Conservation (phyloP, 495 filamentous ascomycete species). For the Letharia columbiana region DNA sequence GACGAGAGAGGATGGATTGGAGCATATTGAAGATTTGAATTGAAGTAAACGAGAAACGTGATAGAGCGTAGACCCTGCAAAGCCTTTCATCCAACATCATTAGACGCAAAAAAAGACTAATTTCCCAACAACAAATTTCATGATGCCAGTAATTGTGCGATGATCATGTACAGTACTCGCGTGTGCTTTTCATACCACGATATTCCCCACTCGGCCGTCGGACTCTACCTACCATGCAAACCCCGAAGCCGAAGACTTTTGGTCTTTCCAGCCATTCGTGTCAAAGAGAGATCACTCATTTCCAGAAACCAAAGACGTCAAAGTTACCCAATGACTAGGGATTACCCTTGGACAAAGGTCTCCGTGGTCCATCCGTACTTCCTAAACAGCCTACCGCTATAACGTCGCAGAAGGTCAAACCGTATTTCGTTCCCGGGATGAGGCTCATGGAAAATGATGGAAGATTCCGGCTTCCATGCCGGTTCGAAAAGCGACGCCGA, state of each 20-base stretch:
- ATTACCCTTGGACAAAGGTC: not conserved
- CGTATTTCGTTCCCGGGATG: not conserved
- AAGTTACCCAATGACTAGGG: not conserved
- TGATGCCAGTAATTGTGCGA: not conserved
- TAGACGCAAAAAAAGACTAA: not conserved
- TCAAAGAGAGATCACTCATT: no score
- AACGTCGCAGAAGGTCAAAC: not conserved
- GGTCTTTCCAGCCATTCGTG: no score
- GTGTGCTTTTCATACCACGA: not conserved
- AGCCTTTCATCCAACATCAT: not conserved
- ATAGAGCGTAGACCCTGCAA: not conserved
- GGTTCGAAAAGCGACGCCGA: no score
- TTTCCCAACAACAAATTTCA: not conserved
- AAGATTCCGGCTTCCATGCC: no score
- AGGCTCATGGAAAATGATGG: not conserved
- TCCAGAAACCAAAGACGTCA: not conserved
- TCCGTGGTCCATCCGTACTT: not conserved
- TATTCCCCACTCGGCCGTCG: not conserved
- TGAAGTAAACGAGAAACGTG: not conserved
- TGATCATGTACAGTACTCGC: not conserved
- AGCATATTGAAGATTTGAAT: not conserved
- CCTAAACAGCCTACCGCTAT: not conserved
- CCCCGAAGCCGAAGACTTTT: no score
- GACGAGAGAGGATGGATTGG: constrained; percentile 9
- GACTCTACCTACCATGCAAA: no score